phyloP scores from a whole-genome alignment of 345 rosid genomes.

The Gynandropsis gynandra region DNA sequence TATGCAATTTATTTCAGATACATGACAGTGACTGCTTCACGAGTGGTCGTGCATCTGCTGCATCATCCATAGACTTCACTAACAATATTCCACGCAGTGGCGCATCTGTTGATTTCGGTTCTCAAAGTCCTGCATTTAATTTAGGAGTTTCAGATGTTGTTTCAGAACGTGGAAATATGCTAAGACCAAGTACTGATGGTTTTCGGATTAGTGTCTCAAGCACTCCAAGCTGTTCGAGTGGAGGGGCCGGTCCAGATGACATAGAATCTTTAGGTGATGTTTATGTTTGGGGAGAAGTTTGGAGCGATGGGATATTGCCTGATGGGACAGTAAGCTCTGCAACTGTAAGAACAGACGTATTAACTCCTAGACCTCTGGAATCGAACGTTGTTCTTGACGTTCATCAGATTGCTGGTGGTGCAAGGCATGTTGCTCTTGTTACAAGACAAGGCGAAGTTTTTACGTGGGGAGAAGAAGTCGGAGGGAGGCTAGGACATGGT shows the following conservation, averaged over 20 bases:
- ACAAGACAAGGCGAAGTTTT: slow-evolving; percentile 96
- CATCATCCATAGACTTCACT: slow-evolving; percentile 41
- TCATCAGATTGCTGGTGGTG: slow-evolving; percentile 87
- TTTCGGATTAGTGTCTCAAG: slow-evolving; percentile 92
- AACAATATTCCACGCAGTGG: slow-evolving; percentile 45
- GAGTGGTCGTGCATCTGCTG: slow-evolving; percentile 38
- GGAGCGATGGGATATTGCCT: slow-evolving; percentile 56
- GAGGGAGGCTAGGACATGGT: slow-evolving; percentile 97
- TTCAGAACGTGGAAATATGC: slow-evolving; percentile 75
- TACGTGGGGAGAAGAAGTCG: slow-evolving; percentile 96
- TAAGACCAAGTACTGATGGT: slow-evolving; percentile 85
- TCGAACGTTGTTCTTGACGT: slow-evolving; percentile 95
- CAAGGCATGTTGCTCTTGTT: slow-evolving; percentile 72
- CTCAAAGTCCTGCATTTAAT: slow-evolving; percentile 32
- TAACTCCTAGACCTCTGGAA: slow-evolving; percentile 75
- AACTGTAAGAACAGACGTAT: slow-evolving; percentile 46
- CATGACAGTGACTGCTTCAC: slow-evolving; percentile 41
- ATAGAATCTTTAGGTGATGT: slow-evolving; percentile 95
- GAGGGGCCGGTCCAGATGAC: slow-evolving; percentile 97
- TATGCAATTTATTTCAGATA: slow-evolving; percentile 34
- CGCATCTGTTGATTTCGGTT: slow-evolving; percentile 47
- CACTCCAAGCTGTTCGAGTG: slow-evolving; percentile 93
- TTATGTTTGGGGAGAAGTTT: slow-evolving; percentile 90
- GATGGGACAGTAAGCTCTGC: slow-evolving; percentile 46
- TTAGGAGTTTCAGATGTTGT: slow-evolving; percentile 69